Percentiles rank a stretch among this genome's conserved stretches.
phyloP scores from a whole-genome alignment of 2,329 filamentous ascomycete genomes.

The Fusarium tjaetaba region DNA sequence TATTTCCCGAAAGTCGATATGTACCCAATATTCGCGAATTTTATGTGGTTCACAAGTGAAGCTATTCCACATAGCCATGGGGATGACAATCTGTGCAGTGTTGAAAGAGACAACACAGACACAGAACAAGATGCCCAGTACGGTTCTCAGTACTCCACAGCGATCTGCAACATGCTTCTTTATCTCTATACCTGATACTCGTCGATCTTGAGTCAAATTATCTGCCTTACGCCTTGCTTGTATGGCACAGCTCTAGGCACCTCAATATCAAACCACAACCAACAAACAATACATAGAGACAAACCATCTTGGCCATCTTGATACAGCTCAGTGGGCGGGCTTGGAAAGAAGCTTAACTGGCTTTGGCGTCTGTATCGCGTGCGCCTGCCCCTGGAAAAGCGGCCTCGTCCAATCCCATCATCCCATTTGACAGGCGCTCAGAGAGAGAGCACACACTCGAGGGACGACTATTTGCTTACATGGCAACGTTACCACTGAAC shows the following conservation, averaged over 20 bases:
- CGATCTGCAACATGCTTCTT: conserved; percentile 28
- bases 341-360: conserved; percentile 43
- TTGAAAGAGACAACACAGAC: background rate
- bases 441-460: conserved; percentile 24
- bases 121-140: conserved; percentile 6
- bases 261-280: background rate
- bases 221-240: conserved; percentile 1
- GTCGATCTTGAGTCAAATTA: conserved; percentile 12
- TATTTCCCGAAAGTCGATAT: background rate
- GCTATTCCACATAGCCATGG: background rate
- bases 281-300: background rate
- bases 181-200: conserved; percentile 7
- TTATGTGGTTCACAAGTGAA: conserved; percentile 1
- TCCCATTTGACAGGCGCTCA: conserved; percentile 33
- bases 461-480: conserved; percentile 8
- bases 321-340: conserved; percentile 1
- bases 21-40: background rate
- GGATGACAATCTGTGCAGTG: background rate
- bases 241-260: background rate
- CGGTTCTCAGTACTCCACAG: conserved; percentile 15
- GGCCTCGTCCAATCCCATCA: conserved; percentile 27
- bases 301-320: conserved; percentile 4
- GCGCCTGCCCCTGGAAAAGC: conserved; percentile 39
- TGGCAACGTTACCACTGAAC: conserved; percentile 29
- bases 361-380: conserved; percentile 40